Evolutionary conservation across 2,329 filamentous ascomycete species (phyloP), one percentile per base, ranked within the genome.

Genomic region (Verticillium longisporum): DNA sequence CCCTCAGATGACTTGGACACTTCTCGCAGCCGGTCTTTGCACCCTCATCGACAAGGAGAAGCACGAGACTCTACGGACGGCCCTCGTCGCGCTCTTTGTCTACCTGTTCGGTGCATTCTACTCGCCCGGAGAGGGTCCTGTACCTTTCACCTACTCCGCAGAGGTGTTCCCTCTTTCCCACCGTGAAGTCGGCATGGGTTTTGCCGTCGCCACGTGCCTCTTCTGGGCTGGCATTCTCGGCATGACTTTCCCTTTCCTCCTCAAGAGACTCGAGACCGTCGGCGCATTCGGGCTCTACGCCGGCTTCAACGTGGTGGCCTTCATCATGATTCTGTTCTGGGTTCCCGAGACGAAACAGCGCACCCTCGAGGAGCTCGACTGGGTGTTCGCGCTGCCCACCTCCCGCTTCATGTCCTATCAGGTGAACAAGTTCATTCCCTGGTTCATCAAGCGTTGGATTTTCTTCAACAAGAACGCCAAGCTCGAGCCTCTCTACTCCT

Each of bases 121-220:
- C 61, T 68, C 68, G 0, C 60, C 67, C 10, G 68, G 82, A 2
- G 88, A 90, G 73, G 88, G 86, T 0, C 83, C 84, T 4, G 87
- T 90, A 7, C 87, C 87, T 0, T 90, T 87, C 68, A 84, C 85
- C 0, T 90, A 90, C 73, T 83, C 80, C 5, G 86, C 88, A 53
- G 88, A 90, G 70, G 85, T 89, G 1, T 90, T 88, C 69, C 88
- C 88, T 0, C 80, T 90, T 0, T 88, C 85, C 1, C 87, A 90
- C 70, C 81, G 88, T 67, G 88, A 90, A 69, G 80, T 90, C 31
- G 88, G 88, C 61, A 90, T 91, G 88, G 82, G 81, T 0, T 89
- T 83, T 73, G 83, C 86, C 7, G 87, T 90, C 9, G 85, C 87
- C 1, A 89, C 85, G 0, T 88, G 85, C 64, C 76, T 88, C 7